phyloP scores from a whole-genome alignment of 805 yeast genomes.

The Yueomyces sinensis region DNA sequence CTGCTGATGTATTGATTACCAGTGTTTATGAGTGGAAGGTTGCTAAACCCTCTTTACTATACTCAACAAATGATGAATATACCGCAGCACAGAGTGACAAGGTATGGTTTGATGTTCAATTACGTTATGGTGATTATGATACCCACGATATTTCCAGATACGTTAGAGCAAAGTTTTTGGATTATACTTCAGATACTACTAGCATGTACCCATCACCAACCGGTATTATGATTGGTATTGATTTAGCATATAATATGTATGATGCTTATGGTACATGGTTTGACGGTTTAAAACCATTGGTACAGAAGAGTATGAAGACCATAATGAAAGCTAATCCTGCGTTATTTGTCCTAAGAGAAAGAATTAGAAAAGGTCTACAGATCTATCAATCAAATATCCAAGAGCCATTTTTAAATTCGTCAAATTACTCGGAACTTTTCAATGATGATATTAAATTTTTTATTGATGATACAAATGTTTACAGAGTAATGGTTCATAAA shows the following conservation, averaged over 20 bases:
- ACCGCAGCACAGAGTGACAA: slow-evolving; percentile 47
- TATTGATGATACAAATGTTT: slow-evolving; percentile 89
- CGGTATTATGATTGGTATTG: slow-evolving; percentile 83
- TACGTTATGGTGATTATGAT: slow-evolving; percentile 94
- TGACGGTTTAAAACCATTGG: slow-evolving; percentile 79
- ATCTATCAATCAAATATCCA: slow-evolving; percentile 88
- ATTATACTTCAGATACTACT: slow-evolving; percentile 78
- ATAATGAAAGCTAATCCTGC: slow-evolving; percentile 95
- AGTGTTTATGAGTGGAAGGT: slow-evolving; percentile 76
- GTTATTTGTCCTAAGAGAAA: slow-evolving; percentile 75
- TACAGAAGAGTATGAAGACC: slow-evolving; percentile 85
- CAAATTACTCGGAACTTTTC: slow-evolving; percentile 82
- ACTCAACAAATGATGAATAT: slow-evolving; percentile 54
- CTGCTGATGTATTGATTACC: slow-evolving; percentile 76
- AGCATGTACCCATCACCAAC: slow-evolving; percentile 87
- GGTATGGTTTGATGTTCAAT: slow-evolving; percentile 91
- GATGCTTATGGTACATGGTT: slow-evolving; percentile 98
- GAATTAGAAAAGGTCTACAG: slow-evolving; percentile 88
- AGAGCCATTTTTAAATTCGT: slow-evolving; percentile 79
- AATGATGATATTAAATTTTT: slow-evolving; percentile 73
- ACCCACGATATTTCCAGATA: slow-evolving; percentile 93
- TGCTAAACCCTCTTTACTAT: slow-evolving; percentile 65
- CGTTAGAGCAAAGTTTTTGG: slow-evolving; percentile 83
- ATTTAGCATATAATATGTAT: slow-evolving; percentile 88
- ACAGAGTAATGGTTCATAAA: slow-evolving; percentile 80